These are phyloP conservation scores for Neodidymelliopsis sp. DNA, from an alignment of 2,329 filamentous ascomycete genomes.

Conservation along the genomic window DNA sequence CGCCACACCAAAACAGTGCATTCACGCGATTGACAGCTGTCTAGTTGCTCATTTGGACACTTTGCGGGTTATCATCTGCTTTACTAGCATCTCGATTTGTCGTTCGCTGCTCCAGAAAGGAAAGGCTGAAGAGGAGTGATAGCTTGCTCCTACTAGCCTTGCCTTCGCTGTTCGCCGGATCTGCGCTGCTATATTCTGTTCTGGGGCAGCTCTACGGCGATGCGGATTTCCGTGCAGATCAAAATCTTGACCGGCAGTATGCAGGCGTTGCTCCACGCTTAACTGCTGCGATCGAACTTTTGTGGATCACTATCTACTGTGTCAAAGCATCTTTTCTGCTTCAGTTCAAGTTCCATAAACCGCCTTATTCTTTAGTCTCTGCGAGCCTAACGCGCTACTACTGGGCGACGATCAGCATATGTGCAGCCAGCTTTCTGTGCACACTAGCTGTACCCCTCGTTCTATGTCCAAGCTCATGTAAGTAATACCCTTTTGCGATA, in stretches of 20 bases:
- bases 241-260: slow-evolving; percentile 1
- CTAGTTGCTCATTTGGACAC: not conserved
- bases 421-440: slow-evolving; percentile 14
- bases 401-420: slow-evolving; percentile 17
- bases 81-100: slow-evolving; percentile 17
- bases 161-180: slow-evolving; percentile 19
- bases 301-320: slow-evolving; percentile 25
- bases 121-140: slow-evolving; percentile 22
- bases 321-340: slow-evolving; percentile 28
- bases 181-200: slow-evolving; percentile 17
- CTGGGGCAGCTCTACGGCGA: slow-evolving; percentile 17
- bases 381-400: slow-evolving; percentile 21
- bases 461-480: slow-evolving; percentile 19
- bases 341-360: slow-evolving; percentile 27
- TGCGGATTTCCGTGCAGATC: not conserved
- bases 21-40: not conserved
- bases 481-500: slow-evolving; percentile 1
- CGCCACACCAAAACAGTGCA: not conserved
- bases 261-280: slow-evolving; percentile 8
- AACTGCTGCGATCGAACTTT: slow-evolving; percentile 24
- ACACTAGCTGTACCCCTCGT: slow-evolving; percentile 23
- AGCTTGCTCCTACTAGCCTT: slow-evolving; percentile 23
- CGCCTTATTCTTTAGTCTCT: slow-evolving; percentile 26
- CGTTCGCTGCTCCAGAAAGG: slow-evolving; percentile 23
- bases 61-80: not conserved